Base-by-base conservation (phyloP, 805 yeast species). In the Saturnispora galanensis region DNA sequence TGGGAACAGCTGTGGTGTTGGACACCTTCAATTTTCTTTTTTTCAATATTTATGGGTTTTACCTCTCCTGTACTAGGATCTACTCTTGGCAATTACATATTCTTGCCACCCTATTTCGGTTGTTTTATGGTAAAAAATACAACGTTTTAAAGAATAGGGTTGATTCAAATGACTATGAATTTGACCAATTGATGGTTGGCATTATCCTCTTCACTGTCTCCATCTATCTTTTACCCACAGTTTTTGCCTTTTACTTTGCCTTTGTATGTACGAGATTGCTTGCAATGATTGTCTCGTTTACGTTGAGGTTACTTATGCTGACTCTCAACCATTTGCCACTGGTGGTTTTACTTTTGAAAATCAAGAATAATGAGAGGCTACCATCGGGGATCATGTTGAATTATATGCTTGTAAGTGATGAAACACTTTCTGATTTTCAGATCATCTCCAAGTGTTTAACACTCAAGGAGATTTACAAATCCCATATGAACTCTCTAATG, bases 61-160 rank as follows among this genome's bases (percentile, higher is more conserved):
- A 87, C 56, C 73, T 76, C 52, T 80, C 93, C 7, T 76, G 90
- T 12, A 80, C 95, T 5, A 78, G 83, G 52, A 70, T 93, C 7
- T 90, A 83, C 62, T 73, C 75, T 48, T 80, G 87, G 73, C 95
- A 86, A 55, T 60, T 84, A 16, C 72, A 72, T 33, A 73, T 81
- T 7, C 61, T 93, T 48, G 67, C 68, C 41, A 85, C 96, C 10
- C 68, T 93, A 45, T 84, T 85, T 63, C 81, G 87, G 51, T 67
- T 94, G 36, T 90, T 93, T 54, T 73, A 90, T 45, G 99, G 99
- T 1, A 84, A 83, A 61, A 88, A 89, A 61, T 81, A 78, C 52
- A 93, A 93, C 56, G 78, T 82, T 3, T 65, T 93, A 55, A 74
- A 97, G 52, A 71, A 84, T 45, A 79, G 98, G 67, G 78, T 88